Conservation (phyloP, 192 early-diverging fungal genomes). For the Endogone sp. region DNA sequence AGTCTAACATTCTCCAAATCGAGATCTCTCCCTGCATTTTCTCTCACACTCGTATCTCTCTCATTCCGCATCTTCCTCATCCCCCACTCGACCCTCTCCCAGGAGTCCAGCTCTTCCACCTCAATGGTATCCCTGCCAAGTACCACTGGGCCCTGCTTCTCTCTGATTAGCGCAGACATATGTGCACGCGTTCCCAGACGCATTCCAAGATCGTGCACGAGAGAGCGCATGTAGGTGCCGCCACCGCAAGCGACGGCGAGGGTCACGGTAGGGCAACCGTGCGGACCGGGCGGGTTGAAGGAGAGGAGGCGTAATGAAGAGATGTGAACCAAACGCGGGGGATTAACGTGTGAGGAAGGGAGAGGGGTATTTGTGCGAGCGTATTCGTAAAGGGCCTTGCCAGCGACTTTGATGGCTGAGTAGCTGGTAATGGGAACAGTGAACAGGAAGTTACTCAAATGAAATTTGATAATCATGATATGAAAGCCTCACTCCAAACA, state of each 20-base stretch:
- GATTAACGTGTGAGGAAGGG: slow-evolving; percentile 26
- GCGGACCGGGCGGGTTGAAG: slow-evolving; percentile 12
- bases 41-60: background rate
- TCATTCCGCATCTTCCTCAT: background rate
- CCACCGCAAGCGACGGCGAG: slow-evolving; percentile 59
- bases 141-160: slow-evolving; percentile 50
- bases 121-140: slow-evolving; percentile 23
- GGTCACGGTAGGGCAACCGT: background rate
- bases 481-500: no score
- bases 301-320: slow-evolving; percentile 30
- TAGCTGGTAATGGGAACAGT: slow-evolving; percentile 32
- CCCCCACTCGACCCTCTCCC: background rate
- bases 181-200: slow-evolving; percentile 50
- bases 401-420: slow-evolving; percentile 65
- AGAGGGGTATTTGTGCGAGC: slow-evolving; percentile 47
- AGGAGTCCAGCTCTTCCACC: background rate
- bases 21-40: no score
- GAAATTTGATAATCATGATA: background rate
- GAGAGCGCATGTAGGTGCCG: slow-evolving; percentile 70
- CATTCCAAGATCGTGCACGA: slow-evolving; percentile 64
- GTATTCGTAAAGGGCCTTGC: slow-evolving; percentile 69
- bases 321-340: slow-evolving; percentile 35
- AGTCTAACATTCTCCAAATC: no score
- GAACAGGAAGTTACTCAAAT: slow-evolving; percentile 2
- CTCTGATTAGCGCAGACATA: slow-evolving; percentile 58